Percentiles rank a stretch among this genome's conserved stretches.
These are phyloP conservation scores for Pseudogymnoascus destructans DNA, from an alignment of 2,329 filamentous ascomycete genomes.

Conservation along the genomic window DNA sequence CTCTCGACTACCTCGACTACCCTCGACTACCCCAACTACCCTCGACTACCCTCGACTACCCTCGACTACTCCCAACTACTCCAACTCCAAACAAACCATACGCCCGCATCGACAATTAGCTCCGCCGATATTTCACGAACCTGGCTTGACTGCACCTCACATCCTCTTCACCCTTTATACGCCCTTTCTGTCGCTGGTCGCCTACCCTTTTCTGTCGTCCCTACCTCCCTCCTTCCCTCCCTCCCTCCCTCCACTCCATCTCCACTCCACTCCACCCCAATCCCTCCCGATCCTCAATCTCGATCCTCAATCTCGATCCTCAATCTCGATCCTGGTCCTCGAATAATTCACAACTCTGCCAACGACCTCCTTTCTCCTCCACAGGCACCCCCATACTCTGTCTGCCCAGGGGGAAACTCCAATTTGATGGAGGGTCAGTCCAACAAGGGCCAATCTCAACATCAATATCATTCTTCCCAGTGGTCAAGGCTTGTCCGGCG, in stretches of 20 bases:
- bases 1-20: not conserved
- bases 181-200: not conserved
- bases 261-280: not conserved
- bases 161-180: not conserved
- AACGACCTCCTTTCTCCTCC: not conserved
- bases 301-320: not conserved
- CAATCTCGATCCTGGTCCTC: not conserved
- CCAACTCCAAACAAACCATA: not conserved
- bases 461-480: conserved; percentile 27
- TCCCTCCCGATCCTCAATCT: not conserved
- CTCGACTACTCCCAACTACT: not conserved
- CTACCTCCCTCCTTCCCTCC: not conserved
- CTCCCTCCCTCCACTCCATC: not conserved
- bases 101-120: not conserved
- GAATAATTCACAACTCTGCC: not conserved
- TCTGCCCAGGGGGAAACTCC: not conserved
- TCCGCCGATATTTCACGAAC: not conserved
- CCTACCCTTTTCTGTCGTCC: not conserved
- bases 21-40: not conserved
- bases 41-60: not conserved
- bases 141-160: not conserved
- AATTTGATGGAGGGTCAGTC: conserved; percentile 27
- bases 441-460: conserved; percentile 23
- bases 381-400: not conserved
- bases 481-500: conserved; percentile 27